A percentile compares a stretch with the other conserved stretches of the same genome.
phyloP scores from a whole-genome alignment of 495 filamentous ascomycete genomes.

The Penicillium cosmopolitanum region DNA sequence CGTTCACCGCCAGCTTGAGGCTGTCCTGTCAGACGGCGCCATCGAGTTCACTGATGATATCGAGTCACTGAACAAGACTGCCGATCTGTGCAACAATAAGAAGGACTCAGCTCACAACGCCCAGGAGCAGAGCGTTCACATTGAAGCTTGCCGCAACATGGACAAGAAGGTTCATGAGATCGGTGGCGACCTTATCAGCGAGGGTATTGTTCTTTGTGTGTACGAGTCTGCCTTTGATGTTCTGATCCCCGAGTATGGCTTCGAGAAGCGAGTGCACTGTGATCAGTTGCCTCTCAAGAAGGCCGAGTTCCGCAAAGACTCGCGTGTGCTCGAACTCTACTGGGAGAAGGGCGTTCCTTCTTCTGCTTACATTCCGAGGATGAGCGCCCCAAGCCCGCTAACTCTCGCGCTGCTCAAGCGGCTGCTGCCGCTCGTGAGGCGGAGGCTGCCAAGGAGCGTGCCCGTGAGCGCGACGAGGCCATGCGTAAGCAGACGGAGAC shows the following conservation, averaged over 20 bases:
- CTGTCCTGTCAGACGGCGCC: slow-evolving; percentile 78
- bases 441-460: slow-evolving; percentile 76
- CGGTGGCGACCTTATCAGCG: slow-evolving; percentile 91
- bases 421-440: slow-evolving; percentile 76
- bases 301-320: slow-evolving; percentile 95
- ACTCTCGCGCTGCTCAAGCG: slow-evolving; percentile 65
- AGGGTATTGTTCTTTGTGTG: slow-evolving; percentile 94
- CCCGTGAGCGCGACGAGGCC: slow-evolving; percentile 82
- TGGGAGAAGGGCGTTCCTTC: slow-evolving; percentile 99
- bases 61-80: slow-evolving; percentile 86
- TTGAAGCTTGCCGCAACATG: slow-evolving; percentile 94
- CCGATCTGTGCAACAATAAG: slow-evolving; percentile 97
- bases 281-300: slow-evolving; percentile 98
- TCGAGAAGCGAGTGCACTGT: slow-evolving; percentile 98
- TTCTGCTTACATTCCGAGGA: slow-evolving; percentile 97
- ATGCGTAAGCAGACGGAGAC: slow-evolving; percentile 91
- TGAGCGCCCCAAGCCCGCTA: slow-evolving; percentile 80
- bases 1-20: slow-evolving; percentile 93
- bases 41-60: slow-evolving; percentile 88
- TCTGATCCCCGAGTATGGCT: slow-evolving; percentile 96
- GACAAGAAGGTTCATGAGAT: slow-evolving; percentile 82
- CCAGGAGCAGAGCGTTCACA: slow-evolving; percentile 98
- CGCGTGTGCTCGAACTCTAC: slow-evolving; percentile 90
- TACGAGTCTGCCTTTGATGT: slow-evolving; percentile 99
- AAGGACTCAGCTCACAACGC: slow-evolving; percentile 98